These are phyloP conservation scores for Rehmannia glutinosa DNA, from an alignment of 257 asterid genomes.

Conservation along the genomic window DNA sequence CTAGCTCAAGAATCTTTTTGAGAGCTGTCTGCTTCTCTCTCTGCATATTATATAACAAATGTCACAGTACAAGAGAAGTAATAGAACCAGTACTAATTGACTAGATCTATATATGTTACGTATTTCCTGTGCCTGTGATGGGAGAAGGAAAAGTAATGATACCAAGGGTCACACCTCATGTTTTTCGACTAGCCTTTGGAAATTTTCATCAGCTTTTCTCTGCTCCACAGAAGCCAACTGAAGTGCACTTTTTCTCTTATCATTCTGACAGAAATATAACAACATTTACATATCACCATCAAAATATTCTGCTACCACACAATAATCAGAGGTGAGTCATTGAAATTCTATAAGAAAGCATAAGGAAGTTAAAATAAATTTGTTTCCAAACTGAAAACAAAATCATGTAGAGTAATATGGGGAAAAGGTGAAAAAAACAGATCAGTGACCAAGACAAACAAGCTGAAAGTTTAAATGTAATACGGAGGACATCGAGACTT, in stretches of 20 bases:
- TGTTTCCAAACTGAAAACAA: not conserved
- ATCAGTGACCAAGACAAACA: not conserved
- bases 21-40: slow-evolving; percentile 64
- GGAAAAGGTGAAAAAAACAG: not conserved
- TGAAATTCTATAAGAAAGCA: not conserved
- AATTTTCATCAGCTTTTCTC: slow-evolving; percentile 71
- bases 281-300: slow-evolving; percentile 12
- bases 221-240: slow-evolving; percentile 80
- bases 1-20: slow-evolving; percentile 48
- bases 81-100: not conserved
- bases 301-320: not conserved
- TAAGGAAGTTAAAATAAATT: not conserved
- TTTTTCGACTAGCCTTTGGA: slow-evolving; percentile 73
- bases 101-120: not conserved
- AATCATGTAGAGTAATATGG: no score
- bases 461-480: slow-evolving; percentile 1
- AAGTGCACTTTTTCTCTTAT: slow-evolving; percentile 53
- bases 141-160: slow-evolving; percentile 4
- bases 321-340: slow-evolving; percentile 6
- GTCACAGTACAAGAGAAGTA: slow-evolving; percentile 1
- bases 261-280: slow-evolving; percentile 40
- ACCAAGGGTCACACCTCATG: slow-evolving; percentile 50
- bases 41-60: slow-evolving; percentile 36
- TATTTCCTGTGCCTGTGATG: not conserved
- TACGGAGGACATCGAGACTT: not conserved